Percentiles rank a stretch among this genome's conserved stretches.
phyloP scores from a whole-genome alignment of 2,329 filamentous ascomycete genomes.

The Sclerotinia sclerotiorum region DNA sequence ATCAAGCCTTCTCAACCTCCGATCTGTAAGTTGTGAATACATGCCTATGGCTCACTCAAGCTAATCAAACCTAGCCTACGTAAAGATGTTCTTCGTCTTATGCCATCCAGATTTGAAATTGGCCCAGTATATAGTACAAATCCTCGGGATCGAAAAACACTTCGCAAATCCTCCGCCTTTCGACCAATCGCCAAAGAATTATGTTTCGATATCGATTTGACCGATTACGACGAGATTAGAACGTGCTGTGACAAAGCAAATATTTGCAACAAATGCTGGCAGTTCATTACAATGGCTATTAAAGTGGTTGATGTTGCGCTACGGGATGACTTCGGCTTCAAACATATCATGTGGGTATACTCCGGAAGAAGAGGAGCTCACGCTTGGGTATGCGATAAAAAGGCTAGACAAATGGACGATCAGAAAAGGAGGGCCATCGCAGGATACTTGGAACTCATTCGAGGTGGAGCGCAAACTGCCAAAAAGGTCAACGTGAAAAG shows the following conservation, averaged over 20 bases:
- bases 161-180: slow-evolving; percentile 79
- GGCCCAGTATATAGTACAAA: slow-evolving; percentile 96
- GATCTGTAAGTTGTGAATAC: slow-evolving; percentile 51
- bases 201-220: slow-evolving; percentile 99
- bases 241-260: slow-evolving; percentile 93
- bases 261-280: slow-evolving; percentile 93
- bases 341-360: slow-evolving; percentile 98
- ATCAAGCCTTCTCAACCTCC: slow-evolving; percentile 73
- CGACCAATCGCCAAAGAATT: slow-evolving; percentile 88
- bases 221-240: slow-evolving; percentile 95
- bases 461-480: slow-evolving; percentile 78
- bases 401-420: slow-evolving; percentile 81
- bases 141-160: slow-evolving; percentile 85
- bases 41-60: not conserved
- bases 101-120: slow-evolving; percentile 95
- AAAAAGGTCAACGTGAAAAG: slow-evolving; percentile 83
- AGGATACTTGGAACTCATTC: slow-evolving; percentile 86
- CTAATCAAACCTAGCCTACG: slow-evolving; percentile 60
- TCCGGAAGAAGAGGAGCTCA: slow-evolving; percentile 94
- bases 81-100: slow-evolving; percentile 84
- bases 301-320: slow-evolving; percentile 86
- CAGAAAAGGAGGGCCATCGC: slow-evolving; percentile 81
- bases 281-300: slow-evolving; percentile 97
- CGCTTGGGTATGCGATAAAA: slow-evolving; percentile 95
- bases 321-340: slow-evolving; percentile 92